Conservation (phyloP, 129 eudicot genomes). For the Lonicera japonica region DNA sequence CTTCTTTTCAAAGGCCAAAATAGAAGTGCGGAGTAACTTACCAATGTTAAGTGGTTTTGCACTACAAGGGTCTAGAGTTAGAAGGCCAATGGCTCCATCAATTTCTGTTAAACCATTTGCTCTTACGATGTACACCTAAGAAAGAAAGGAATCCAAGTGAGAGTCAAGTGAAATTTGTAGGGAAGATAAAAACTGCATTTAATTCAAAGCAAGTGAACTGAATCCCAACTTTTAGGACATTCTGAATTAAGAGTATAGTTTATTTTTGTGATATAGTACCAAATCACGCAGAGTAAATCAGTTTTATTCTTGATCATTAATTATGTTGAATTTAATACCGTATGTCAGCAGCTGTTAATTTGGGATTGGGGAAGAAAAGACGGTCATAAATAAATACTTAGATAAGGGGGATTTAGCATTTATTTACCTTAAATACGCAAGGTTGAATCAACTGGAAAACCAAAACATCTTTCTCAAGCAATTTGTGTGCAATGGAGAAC, state of each 20-base stretch:
- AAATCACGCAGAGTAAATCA: not conserved
- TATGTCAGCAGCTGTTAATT: too few species aligned
- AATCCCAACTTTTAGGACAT: too few species aligned
- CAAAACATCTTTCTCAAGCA: constrained; percentile 49
- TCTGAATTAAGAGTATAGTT: too few species aligned
- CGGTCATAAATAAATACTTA: not conserved
- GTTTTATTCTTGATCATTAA: too few species aligned
- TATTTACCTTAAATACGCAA: constrained; percentile 59
- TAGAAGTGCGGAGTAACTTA: constrained; percentile 18
- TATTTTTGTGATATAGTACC: not conserved
- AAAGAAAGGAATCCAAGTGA: not conserved
- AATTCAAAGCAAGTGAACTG: not conserved
- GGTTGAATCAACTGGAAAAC: constrained; percentile 44
- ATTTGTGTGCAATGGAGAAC: constrained; percentile 46
- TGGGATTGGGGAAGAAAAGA: not conserved
- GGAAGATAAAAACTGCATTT: not conserved
- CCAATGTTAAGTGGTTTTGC: constrained; percentile 21
- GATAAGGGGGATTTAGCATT: not conserved
- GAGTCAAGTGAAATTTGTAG: not conserved
- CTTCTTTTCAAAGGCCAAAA: not conserved
- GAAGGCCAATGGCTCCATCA: constrained; percentile 56
- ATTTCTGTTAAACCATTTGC: constrained; percentile 39
- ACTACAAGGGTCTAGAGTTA: constrained; percentile 32
- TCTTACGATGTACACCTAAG: constrained; percentile 53
- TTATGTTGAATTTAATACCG: too few species aligned